phyloP scores from a whole-genome alignment of 139 green algal species.

The Chlorella sp. region DNA sequence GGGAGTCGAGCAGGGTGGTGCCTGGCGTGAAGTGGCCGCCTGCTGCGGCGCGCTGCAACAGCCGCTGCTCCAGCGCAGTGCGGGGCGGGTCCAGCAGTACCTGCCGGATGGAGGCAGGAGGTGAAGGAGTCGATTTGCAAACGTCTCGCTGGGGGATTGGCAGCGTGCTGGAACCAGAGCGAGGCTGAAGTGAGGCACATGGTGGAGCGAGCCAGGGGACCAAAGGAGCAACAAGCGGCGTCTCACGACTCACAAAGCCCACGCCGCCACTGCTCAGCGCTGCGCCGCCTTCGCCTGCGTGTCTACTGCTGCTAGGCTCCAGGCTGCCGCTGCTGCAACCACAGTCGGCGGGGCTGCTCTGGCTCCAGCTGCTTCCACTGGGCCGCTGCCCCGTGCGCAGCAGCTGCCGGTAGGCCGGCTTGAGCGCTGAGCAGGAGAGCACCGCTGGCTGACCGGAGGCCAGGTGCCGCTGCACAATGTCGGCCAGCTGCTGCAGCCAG shows the following conservation, averaged over 20 bases:
- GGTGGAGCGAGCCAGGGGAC: neutral
- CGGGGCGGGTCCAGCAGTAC: conserved; percentile 42
- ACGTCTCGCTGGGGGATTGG: no score
- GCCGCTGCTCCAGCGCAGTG: conserved; percentile 24
- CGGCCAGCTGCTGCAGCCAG: conserved; percentile 38
- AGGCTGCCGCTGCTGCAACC: neutral
- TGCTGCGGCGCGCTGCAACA: conserved; percentile 9
- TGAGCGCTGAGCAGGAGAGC: conserved; percentile 56
- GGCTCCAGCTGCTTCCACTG: no score
- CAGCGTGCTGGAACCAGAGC: no score
- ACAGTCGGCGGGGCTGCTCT: no score
- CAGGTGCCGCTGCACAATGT: neutral
- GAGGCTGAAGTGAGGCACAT: no score
- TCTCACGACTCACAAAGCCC: conserved; percentile 22
- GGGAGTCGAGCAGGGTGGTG: conserved; percentile 43
- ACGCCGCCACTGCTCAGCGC: neutral
- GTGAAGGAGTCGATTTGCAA: neutral
- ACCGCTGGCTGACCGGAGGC: conserved; percentile 7
- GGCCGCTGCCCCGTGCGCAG: conserved; percentile 5
- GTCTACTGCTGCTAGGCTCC: neutral
- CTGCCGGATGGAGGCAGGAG: conserved; percentile 2
- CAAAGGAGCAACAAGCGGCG: neutral
- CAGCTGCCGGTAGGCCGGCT: conserved; percentile 39
- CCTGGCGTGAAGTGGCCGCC: conserved; percentile 51
- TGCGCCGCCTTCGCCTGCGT: neutral